Percentiles rank a stretch among this genome's conserved stretches.
These are phyloP conservation scores for Drosera capensis DNA, from an alignment of 148 eudicot genomes.

Conservation along the genomic window DNA sequence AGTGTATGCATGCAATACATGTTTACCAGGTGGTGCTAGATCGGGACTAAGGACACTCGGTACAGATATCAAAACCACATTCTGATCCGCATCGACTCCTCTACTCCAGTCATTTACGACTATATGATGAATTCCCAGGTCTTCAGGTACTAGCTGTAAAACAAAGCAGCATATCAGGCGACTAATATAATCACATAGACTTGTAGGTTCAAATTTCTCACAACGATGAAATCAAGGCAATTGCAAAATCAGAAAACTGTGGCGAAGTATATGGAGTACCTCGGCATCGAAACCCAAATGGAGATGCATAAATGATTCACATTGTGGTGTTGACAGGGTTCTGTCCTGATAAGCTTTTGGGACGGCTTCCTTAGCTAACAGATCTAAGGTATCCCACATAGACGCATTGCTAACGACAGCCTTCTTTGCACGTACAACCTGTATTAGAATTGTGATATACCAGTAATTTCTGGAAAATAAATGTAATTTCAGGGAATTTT, in stretches of 20 bases:
- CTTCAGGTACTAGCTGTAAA: constrained; percentile 56
- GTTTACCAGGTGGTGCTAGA: constrained; percentile 90
- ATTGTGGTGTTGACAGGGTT: constrained; percentile 58
- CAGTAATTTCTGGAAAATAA: background rate
- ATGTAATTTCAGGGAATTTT: background rate
- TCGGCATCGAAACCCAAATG: constrained; percentile 93
- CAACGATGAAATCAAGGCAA: background rate
- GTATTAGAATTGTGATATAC: constrained; percentile 9
- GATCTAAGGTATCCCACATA: constrained; percentile 90
- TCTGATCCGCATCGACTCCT: constrained; percentile 97
- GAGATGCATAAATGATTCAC: constrained; percentile 98
- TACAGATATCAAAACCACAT: constrained; percentile 84
- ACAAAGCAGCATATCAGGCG: background rate
- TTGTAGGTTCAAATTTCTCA: background rate
- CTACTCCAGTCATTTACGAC: constrained; percentile 84
- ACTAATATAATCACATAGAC: background rate
- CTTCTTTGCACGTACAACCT: constrained; percentile 88
- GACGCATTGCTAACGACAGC: constrained; percentile 98
- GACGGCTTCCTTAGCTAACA: constrained; percentile 54
- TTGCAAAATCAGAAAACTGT: background rate
- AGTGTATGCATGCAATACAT: constrained; percentile 77
- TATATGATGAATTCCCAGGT: constrained; percentile 84
- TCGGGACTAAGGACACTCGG: constrained; percentile 78
- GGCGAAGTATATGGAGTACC: constrained; percentile 23
- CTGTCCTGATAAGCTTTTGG: constrained; percentile 57